A percentile compares a stretch with the other conserved stretches of the same genome.
Evolutionary conservation across 345 rosid genomes (phyloP).

Genomic region (Tarenaya hassleriana): DNA sequence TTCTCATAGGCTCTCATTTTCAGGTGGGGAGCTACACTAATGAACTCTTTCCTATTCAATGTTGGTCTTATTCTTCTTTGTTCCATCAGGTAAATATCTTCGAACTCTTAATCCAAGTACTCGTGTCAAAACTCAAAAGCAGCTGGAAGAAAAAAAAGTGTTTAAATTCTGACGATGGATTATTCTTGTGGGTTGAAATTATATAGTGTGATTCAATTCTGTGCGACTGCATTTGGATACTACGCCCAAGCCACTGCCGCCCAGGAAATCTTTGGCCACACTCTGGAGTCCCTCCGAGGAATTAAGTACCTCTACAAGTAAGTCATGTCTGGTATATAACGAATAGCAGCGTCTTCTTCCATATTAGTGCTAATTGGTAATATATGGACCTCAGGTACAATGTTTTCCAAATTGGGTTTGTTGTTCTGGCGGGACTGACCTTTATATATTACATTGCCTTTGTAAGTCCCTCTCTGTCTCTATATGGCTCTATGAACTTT

Average conservation of each 20-base stretch:
- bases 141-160: no score
- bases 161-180: background rate
- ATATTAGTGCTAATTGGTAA: no score
- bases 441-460: conserved; percentile 76
- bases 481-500: background rate
- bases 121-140: no score
- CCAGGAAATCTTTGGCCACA: conserved; percentile 96
- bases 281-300: conserved; percentile 93
- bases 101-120: no score
- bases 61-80: conserved; percentile 91
- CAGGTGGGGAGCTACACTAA: conserved; percentile 99
- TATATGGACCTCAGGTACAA: conserved; percentile 97
- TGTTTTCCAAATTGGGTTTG: conserved; percentile 81
- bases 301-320: conserved; percentile 91
- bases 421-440: conserved; percentile 78
- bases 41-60: conserved; percentile 98
- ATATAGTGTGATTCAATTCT: conserved; percentile 94
- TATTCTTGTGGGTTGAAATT: conserved; percentile 18
- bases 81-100: conserved; percentile 75
- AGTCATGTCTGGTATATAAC: no score
- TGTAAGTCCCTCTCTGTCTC: conserved; percentile 40
- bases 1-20: conserved; percentile 18
- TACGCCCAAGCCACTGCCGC: conserved; percentile 99
- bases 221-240: conserved; percentile 91
- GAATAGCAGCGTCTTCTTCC: no score